Evolutionary conservation across 2,329 filamentous ascomycete genomes (phyloP).

Genomic region (Pochonia chlamydosporia): DNA sequence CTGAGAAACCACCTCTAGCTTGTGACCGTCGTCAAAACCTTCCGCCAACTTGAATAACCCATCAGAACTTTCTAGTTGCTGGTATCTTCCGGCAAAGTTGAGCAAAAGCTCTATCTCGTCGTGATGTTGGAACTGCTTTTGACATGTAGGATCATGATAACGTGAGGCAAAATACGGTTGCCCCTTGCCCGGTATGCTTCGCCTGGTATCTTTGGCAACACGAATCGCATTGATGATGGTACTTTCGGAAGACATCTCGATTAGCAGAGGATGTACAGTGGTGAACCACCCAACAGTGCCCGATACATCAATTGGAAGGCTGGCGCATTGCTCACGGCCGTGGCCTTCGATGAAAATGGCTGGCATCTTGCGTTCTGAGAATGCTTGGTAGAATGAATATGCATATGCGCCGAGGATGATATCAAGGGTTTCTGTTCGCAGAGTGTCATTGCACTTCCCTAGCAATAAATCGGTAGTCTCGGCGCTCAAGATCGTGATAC

Average conservation of each 20-base stretch:
- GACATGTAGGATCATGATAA: conserved; percentile 22
- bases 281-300: conserved; percentile 42
- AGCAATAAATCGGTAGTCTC: conserved; percentile 5
- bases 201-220: conserved; percentile 28
- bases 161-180: conserved; percentile 31
- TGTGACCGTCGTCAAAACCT: not conserved
- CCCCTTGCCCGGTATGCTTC: conserved; percentile 28
- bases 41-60: conserved; percentile 6
- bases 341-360: conserved; percentile 35
- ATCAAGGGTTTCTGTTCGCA: conserved; percentile 32
- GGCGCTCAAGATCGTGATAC: no score
- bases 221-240: conserved; percentile 10
- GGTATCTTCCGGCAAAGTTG: conserved; percentile 38
- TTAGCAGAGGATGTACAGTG: conserved; percentile 28
- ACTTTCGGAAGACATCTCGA: conserved; percentile 9
- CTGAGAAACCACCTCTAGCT: conserved; percentile 4
- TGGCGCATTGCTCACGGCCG: conserved; percentile 27
- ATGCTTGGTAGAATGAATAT: conserved; percentile 27
- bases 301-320: conserved; percentile 26
- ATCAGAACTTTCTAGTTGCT: conserved; percentile 35
- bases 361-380: conserved; percentile 27
- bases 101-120: conserved; percentile 40
- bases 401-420: conserved; percentile 28
- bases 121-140: conserved; percentile 25
- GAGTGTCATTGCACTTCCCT: conserved; percentile 18